Evolutionary conservation across 768 basidiomycete species (phyloP).

Genomic region (Paxillus ammoniavirescens): DNA sequence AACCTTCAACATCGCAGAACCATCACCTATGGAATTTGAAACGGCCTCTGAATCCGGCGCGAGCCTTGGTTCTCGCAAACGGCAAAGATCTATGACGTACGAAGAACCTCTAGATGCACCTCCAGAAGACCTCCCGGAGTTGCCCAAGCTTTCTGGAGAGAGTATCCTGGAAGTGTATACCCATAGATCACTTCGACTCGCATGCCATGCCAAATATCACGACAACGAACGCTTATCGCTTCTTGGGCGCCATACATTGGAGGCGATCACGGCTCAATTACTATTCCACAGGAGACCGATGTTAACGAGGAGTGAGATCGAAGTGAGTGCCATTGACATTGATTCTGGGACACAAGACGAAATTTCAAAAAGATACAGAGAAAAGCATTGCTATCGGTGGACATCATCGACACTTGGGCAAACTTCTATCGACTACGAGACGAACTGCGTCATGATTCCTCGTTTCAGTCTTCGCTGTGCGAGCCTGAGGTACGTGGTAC

Average conservation of each 20-base stretch:
- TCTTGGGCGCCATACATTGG: constrained; percentile 49
- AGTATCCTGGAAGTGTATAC: constrained; percentile 68
- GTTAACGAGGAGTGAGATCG: constrained; percentile 46
- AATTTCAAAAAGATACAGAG: constrained; percentile 25
- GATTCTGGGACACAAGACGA: constrained; percentile 21
- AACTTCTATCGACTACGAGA: constrained; percentile 35
- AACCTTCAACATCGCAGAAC: constrained; percentile 32
- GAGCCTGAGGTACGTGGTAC: constrained; percentile 39
- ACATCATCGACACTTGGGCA: constrained; percentile 38
- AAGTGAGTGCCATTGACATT: constrained; percentile 40
- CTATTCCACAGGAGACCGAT: constrained; percentile 54
- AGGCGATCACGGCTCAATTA: constrained; percentile 42
- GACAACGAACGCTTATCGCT: constrained; percentile 58
- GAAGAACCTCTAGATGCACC: constrained; percentile 1
- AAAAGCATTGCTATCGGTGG: constrained; percentile 27
- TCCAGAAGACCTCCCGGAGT: constrained; percentile 35
- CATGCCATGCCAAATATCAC: constrained; percentile 39
- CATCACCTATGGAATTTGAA: constrained; percentile 34
- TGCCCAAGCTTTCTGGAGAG: constrained; percentile 53
- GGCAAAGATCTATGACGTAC: constrained; percentile 34
- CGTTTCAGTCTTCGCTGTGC: constrained; percentile 22
- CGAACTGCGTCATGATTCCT: constrained; percentile 32
- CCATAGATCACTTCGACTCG: constrained; percentile 58
- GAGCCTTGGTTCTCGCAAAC: constrained; percentile 35
- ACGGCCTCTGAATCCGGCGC: constrained; percentile 22